Percentiles rank a stretch among this genome's conserved stretches.
Conservation (phyloP, 208 protist genomes). For the Leishmania braziliensis region DNA sequence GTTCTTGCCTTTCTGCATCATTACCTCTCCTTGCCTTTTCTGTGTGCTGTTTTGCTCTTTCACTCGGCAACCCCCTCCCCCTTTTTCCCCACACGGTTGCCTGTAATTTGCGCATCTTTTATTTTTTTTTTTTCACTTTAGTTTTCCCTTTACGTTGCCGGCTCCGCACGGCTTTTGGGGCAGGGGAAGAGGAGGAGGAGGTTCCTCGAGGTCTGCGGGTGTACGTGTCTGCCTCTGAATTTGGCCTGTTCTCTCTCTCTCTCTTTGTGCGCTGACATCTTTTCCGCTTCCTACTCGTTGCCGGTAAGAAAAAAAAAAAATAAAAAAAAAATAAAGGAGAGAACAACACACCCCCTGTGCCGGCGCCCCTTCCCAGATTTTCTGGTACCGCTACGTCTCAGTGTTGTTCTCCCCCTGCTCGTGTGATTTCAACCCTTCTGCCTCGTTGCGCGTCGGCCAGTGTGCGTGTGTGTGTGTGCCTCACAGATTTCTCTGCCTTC, state of each 20-base stretch:
- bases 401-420: not conserved
- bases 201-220: not conserved
- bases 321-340: not conserved
- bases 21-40: not conserved
- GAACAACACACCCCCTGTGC: not conserved
- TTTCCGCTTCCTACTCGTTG: not conserved
- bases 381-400: not conserved
- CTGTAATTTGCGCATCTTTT: not conserved
- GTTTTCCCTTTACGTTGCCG: not conserved
- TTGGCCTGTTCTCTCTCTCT: no score
- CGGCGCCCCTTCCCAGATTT: not conserved
- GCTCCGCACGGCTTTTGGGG: not conserved
- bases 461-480: not conserved
- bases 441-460: not conserved
- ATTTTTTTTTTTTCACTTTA: not conserved
- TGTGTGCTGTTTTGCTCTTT: not conserved
- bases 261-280: not conserved
- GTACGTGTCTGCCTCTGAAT: not conserved
- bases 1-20: not conserved
- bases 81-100: not conserved
- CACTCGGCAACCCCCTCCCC: no score
- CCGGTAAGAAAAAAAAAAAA: not conserved
- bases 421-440: not conserved
- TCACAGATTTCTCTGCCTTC: not conserved
- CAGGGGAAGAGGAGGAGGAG: no score